Evolutionary conservation across 345 rosid genomes (phyloP).

Genomic region (Zanthoxylum bungeanum): DNA sequence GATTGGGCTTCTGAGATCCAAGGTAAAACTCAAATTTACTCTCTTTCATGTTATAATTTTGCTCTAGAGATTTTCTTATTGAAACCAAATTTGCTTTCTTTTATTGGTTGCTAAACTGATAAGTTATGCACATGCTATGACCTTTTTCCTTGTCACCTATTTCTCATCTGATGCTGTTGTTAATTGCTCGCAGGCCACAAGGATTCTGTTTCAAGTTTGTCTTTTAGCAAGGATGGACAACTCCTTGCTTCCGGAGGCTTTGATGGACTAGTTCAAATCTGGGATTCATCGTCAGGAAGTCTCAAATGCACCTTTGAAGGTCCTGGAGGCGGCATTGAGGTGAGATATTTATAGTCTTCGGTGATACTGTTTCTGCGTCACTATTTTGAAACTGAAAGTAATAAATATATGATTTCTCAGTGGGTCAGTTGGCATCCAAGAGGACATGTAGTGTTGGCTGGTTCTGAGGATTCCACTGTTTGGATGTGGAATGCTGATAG

Average conservation of each 20-base stretch:
- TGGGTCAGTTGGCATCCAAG: constrained; percentile 98
- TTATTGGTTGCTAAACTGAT: not conserved
- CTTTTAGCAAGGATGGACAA: constrained; percentile 75
- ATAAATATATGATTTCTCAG: constrained; percentile 42
- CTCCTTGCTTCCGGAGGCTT: constrained; percentile 77
- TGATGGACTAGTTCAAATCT: constrained; percentile 74
- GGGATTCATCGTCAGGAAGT: constrained; percentile 63
- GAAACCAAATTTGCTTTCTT: not conserved
- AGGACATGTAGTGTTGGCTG: constrained; percentile 84
- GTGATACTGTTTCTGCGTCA: not conserved
- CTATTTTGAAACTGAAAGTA: not conserved
- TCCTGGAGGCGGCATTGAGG: constrained; percentile 79
- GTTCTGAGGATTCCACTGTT: constrained; percentile 71
- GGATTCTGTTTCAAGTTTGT: constrained; percentile 74
- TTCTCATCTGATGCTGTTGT: not conserved
- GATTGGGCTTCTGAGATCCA: constrained; percentile 82
- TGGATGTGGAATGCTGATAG: constrained; percentile 99
- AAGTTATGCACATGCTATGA: not conserved
- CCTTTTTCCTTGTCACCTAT: not conserved
- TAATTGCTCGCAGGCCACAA: constrained; percentile 58
- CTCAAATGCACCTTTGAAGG: constrained; percentile 60
- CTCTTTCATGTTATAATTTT: not conserved
- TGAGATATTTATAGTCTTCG: constrained; percentile 16
- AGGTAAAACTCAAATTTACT: constrained; percentile 38
- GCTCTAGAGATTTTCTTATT: not conserved